These are phyloP conservation scores for Ostreobium quekettii DNA, from an alignment of 139 green algal species.

Conservation along the genomic window DNA sequence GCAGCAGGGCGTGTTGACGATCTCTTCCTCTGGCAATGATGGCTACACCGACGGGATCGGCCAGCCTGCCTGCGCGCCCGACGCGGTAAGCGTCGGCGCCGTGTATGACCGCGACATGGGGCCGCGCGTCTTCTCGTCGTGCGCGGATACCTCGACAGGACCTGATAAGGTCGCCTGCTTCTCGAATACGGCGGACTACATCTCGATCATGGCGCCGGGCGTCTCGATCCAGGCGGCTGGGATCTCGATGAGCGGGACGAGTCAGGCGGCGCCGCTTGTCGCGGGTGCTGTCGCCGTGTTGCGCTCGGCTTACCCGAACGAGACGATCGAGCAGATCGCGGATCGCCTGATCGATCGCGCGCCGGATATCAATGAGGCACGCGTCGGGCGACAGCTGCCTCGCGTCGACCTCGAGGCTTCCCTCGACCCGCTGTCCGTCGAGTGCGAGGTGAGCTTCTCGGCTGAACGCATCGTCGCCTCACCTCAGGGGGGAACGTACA, in stretches of 20 bases:
- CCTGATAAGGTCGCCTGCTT: not conserved
- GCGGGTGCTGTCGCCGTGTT: constrained; percentile 1
- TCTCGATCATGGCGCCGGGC: not conserved
- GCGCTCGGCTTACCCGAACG: not conserved
- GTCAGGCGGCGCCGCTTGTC: constrained; percentile 1
- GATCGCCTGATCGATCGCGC: not conserved
- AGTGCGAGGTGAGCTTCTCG: too few relatives aligned
- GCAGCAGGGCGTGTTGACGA: not conserved
- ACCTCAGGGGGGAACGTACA: too few relatives aligned
- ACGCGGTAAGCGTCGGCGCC: not conserved
- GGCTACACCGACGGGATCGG: not conserved
- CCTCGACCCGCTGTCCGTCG: too few relatives aligned
- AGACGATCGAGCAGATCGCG: not conserved
- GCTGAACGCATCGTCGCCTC: too few relatives aligned
- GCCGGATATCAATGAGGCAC: not conserved
- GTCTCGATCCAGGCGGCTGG: not conserved
- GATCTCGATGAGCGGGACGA: not conserved
- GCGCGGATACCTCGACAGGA: too few relatives aligned
- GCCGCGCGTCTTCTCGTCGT: too few relatives aligned
- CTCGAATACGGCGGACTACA: not conserved
- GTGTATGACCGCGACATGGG: not conserved
- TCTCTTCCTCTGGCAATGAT: not conserved
- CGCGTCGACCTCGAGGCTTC: not conserved
- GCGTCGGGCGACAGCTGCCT: too few relatives aligned
- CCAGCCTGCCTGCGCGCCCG: not conserved